phyloP scores from a whole-genome alignment of 1,139 yeast species.

The Wickerhamiella pararugosa region DNA sequence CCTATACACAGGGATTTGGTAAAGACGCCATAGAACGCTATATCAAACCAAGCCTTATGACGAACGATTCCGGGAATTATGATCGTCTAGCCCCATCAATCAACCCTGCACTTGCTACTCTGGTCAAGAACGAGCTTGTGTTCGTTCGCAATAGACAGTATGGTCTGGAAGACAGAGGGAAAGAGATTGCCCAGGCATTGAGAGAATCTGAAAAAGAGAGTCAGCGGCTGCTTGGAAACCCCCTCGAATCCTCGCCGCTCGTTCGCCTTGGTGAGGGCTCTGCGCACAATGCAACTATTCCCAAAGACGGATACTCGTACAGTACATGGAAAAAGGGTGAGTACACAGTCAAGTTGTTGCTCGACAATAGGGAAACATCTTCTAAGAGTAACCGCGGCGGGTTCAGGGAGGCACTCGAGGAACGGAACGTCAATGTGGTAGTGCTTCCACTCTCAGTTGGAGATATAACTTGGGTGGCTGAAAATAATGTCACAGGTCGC shows the following conservation, averaged over 20 bases:
- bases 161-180: slow-evolving; percentile 60
- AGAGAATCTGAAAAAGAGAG: slow-evolving; percentile 30
- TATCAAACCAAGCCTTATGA: slow-evolving; percentile 50
- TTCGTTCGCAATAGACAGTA: slow-evolving; percentile 36
- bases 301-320: not conserved
- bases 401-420: slow-evolving; percentile 34
- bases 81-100: slow-evolving; percentile 19
- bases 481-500: slow-evolving; percentile 38
- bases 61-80: slow-evolving; percentile 50
- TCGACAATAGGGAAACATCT: slow-evolving; percentile 71
- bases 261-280: not conserved
- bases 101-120: slow-evolving; percentile 61
- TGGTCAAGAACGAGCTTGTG: slow-evolving; percentile 50
- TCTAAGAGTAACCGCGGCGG: slow-evolving; percentile 20
- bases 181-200: slow-evolving; percentile 43
- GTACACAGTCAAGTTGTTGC: slow-evolving; percentile 44
- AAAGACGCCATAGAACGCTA: slow-evolving; percentile 42
- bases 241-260: not conserved
- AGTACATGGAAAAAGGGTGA: slow-evolving; percentile 35
- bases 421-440: slow-evolving; percentile 36
- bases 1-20: slow-evolving; percentile 32
- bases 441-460: slow-evolving; percentile 59
- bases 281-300: not conserved
- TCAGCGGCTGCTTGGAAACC: not conserved
- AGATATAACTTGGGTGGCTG: slow-evolving; percentile 83